Conservation (phyloP, 768 basidiomycete species). For the Hydnomerulius pinastri region DNA sequence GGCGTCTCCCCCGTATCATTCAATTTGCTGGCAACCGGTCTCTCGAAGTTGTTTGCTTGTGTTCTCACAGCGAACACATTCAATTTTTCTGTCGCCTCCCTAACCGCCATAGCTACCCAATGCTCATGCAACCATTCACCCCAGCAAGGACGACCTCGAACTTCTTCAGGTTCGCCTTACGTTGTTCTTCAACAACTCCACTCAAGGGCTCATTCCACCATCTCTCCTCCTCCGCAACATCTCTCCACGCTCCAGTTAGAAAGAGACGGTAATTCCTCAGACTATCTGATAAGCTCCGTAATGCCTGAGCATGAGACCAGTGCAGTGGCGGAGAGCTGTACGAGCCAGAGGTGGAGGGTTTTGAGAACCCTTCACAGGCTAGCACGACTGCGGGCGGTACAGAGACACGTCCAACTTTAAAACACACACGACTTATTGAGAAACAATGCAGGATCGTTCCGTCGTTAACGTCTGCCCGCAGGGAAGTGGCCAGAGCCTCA, state of each 20-base stretch:
- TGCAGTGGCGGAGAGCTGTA: conserved; percentile 12
- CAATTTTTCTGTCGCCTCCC: too few species aligned
- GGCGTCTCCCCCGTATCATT: too few species aligned
- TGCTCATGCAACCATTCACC: conserved; percentile 5
- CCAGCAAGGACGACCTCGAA: conserved; percentile 8
- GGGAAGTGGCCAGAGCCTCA: background rate
- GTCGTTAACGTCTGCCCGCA: conserved; percentile 24
- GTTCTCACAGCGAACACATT: too few species aligned
- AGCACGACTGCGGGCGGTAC: conserved; percentile 66
- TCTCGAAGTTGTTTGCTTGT: too few species aligned
- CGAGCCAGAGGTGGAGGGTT: conserved; percentile 14
- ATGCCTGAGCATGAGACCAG: conserved; percentile 8
- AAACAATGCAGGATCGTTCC: conserved; percentile 58
- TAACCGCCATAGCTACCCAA: background rate
- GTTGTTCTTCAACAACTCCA: conserved; percentile 40
- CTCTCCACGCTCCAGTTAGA: conserved; percentile 59
- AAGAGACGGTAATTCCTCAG: conserved; percentile 43
- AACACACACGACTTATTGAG: conserved; percentile 60
- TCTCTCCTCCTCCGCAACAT: conserved; percentile 52
- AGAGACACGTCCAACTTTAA: conserved; percentile 70
- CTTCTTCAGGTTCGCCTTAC: conserved; percentile 12
- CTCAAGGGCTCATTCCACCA: conserved; percentile 67
- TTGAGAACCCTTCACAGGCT: conserved; percentile 54
- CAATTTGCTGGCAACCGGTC: too few species aligned
- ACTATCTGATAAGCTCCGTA: conserved; percentile 12